A percentile compares a stretch with the other conserved stretches of the same genome.
These are phyloP conservation scores for Mortierella claussenii DNA, from an alignment of 192 early-diverging fungal genomes.

Conservation along the genomic window DNA sequence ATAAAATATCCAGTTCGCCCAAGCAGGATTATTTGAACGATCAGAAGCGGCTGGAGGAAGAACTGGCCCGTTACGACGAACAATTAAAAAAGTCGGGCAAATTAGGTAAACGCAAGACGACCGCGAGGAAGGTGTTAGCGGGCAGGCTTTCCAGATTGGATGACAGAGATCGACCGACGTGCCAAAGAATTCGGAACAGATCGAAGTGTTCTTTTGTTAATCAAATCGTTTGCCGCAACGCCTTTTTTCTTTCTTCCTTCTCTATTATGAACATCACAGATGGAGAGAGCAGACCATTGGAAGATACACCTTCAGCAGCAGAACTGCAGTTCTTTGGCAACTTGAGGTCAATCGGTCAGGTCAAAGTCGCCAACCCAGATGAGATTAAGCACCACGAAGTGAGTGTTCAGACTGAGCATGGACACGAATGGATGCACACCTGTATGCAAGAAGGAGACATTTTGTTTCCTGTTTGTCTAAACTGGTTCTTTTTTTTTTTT, in stretches of 20 bases:
- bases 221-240: no score
- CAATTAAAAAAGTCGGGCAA: slow-evolving; percentile 20
- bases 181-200: no score
- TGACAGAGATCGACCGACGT: neutral
- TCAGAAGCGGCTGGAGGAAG: slow-evolving; percentile 31
- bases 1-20: no score
- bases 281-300: slow-evolving; percentile 35
- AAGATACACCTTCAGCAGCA: slow-evolving; percentile 49
- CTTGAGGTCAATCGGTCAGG: slow-evolving; percentile 37
- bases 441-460: neutral
- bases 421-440: no score
- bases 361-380: slow-evolving; percentile 34
- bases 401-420: no score
- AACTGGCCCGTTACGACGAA: slow-evolving; percentile 34
- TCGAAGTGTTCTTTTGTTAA: no score
- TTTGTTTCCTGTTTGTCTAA: no score
- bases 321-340: slow-evolving; percentile 53
- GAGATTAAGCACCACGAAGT: slow-evolving; percentile 49
- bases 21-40: slow-evolving; percentile 42
- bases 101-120: slow-evolving; percentile 24
- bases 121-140: no score
- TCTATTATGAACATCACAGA: no score
- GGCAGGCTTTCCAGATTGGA: neutral
- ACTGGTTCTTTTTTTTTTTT: neutral
- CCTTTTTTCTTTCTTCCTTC: no score